phyloP scores from a whole-genome alignment of 73 alveolate species.

The Uronychia binucleata region DNA sequence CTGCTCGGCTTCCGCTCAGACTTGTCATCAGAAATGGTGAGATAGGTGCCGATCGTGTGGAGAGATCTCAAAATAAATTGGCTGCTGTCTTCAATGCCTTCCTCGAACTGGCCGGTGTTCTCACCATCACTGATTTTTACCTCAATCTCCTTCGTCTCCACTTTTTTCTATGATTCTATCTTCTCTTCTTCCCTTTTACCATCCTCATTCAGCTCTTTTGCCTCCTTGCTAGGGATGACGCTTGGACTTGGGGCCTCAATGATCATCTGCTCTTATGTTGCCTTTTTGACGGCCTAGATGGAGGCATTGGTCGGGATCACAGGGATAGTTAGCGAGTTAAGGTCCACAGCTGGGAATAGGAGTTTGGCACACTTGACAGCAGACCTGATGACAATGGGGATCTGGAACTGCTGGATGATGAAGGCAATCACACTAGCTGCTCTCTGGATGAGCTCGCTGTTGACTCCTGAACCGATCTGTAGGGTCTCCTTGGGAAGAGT shows the following conservation, averaged over 20 bases:
- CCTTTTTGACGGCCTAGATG: background rate
- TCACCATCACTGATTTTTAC: constrained; percentile 13
- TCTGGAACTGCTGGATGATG: constrained; percentile 26
- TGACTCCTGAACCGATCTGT: background rate
- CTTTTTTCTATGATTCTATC: constrained; percentile 4
- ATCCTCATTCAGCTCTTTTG: background rate
- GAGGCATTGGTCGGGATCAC: too few species aligned
- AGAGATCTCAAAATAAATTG: background rate
- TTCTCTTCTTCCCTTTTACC: constrained; percentile 28
- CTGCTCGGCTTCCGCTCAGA: background rate
- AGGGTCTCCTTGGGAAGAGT: background rate
- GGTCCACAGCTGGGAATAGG: constrained; percentile 41
- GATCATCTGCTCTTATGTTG: background rate
- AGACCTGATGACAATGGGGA: constrained; percentile 35
- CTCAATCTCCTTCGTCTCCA: constrained; percentile 24
- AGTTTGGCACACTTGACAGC: constrained; percentile 46
- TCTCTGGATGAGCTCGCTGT: background rate
- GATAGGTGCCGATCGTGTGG: background rate
- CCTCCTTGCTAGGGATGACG: background rate
- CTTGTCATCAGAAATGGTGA: constrained; percentile 5
- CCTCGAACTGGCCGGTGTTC: background rate
- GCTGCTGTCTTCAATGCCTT: background rate
- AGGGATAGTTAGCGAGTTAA: constrained; percentile 13
- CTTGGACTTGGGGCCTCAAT: background rate
- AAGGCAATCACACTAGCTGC: constrained; percentile 10